A percentile compares a stretch with the other conserved stretches of the same genome.
These are phyloP conservation scores for Ehretia macrophylla DNA, from an alignment of 257 asterid species.

Conservation along the genomic window DNA sequence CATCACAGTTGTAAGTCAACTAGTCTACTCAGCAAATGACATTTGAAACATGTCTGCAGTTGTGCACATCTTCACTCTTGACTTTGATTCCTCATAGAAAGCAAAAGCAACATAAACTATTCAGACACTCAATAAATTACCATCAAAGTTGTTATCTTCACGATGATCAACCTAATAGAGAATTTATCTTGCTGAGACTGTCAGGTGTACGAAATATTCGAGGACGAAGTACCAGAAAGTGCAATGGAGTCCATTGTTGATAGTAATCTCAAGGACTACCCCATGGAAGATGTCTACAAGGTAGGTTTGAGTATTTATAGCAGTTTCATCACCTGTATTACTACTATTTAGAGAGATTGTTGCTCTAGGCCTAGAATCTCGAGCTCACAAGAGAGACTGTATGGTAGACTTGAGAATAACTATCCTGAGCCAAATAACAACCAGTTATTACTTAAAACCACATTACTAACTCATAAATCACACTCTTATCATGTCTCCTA, in stretches of 20 bases:
- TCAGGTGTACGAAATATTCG: slow-evolving; percentile 53
- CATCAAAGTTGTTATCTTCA: neutral
- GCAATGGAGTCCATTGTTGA: slow-evolving; percentile 53
- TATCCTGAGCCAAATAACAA: neutral
- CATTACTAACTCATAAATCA: neutral
- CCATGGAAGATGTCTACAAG: slow-evolving; percentile 62
- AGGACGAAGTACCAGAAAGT: slow-evolving; percentile 47
- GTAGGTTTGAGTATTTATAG: slow-evolving; percentile 24
- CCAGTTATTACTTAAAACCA: no score
- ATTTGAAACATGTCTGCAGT: no score
- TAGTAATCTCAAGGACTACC: slow-evolving; percentile 54
- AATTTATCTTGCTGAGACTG: slow-evolving; percentile 1
- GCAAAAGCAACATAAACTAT: neutral
- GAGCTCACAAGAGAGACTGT: neutral
- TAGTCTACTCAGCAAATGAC: neutral
- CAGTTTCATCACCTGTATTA: no score
- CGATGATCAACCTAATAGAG: neutral
- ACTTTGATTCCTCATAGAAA: neutral
- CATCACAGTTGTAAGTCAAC: slow-evolving; percentile 61
- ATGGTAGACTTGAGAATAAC: neutral
- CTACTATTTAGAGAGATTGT: no score
- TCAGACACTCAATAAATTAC: neutral
- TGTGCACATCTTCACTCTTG: neutral
- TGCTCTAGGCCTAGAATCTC: no score
- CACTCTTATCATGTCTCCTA: no score